Evolutionary conservation across 2,329 filamentous ascomycete species (phyloP), one percentile per base, ranked within the genome.

Genomic region (Dactylellina sp.): DNA sequence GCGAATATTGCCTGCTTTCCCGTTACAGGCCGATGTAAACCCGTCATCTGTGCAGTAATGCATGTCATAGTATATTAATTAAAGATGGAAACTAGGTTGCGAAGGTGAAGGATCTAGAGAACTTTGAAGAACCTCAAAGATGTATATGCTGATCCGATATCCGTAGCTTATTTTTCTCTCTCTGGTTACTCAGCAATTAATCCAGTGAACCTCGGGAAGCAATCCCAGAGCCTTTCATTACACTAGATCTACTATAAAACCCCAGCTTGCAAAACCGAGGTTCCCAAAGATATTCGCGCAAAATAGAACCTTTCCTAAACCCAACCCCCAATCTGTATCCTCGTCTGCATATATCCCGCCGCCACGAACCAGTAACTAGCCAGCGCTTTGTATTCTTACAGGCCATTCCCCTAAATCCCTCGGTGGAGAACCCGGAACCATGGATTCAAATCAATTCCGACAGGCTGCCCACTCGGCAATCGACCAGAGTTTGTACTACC

Each of bases 381-480:
- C n/a, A n/a, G n/a, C n/a, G n/a, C n/a, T n/a, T n/a, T 32, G 28
- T 32, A 32, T 32, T 32, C 28, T 32, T 32, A 32, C 9, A 32
- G 28, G 9, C 40, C 14, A 32, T 16, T 12, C 4, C 39, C 18
- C n/a, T 28, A 57, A 57, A 59, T 42, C 32, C 62, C 50, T 40
- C 25, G 12, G 50, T 39, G 18, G 28, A 40, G 40, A 20, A 64
- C 61, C 61, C 70, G 18, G 50, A 56, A 9, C 57, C 49, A 96
- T 97, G 93, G 88, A 96, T 79, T 88, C 89, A 25, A 84, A 89
- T 64, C 87, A 94, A 78, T 97, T 96, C 81, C 86, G 88, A 76
- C 83, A 87, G 74, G 91, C 92, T 76, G 93, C 92, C 47, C 87
- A 91, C 76, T 86, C 89, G 66, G 89, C 90, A 72, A 88, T 96